A percentile compares a stretch with the other conserved stretches of the same genome.
Conservation (phyloP, 352 stramenopile species). For the Phytophthora hibernalis region DNA sequence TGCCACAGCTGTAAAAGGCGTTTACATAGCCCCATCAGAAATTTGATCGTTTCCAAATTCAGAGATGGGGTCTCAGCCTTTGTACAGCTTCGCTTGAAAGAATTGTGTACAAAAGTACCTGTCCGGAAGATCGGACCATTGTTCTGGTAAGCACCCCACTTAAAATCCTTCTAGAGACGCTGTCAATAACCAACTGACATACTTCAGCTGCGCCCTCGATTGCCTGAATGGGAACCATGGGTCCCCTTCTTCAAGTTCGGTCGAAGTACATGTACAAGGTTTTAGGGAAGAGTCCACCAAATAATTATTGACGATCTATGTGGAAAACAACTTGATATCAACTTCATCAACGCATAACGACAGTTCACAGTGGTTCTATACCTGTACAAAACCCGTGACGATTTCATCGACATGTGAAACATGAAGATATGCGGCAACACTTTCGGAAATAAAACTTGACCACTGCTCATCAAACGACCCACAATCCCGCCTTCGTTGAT, state of each 20-base stretch:
- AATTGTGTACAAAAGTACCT: conserved; percentile 19
- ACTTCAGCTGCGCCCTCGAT: conserved; percentile 15
- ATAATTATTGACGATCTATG: conserved; percentile 20
- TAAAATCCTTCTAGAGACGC: conserved; percentile 15
- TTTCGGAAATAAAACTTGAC: conserved; percentile 16
- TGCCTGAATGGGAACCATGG: conserved; percentile 65
- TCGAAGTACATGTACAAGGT: not conserved
- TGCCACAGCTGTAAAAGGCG: conserved; percentile 6
- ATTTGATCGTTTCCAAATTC: not conserved
- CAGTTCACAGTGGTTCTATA: conserved; percentile 7
- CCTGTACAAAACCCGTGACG: conserved; percentile 19
- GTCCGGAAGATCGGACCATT: not conserved
- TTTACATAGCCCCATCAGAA: conserved; percentile 24
- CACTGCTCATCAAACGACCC: conserved; percentile 15
- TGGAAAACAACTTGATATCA: not conserved
- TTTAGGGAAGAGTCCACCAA: conserved; percentile 4
- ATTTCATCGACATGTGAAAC: conserved; percentile 3
- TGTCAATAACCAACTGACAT: conserved; percentile 34
- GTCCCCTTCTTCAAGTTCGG: conserved; percentile 14
- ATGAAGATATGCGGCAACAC: conserved; percentile 29
- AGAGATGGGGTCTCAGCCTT: not conserved
- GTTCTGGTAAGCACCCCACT: not conserved
- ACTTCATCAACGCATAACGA: not conserved
- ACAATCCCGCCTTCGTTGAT: not conserved
- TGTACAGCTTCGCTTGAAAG: conserved; percentile 18